Evolutionary conservation across 2,329 filamentous ascomycete species (phyloP).

Genomic region (Aureobasidium lini): DNA sequence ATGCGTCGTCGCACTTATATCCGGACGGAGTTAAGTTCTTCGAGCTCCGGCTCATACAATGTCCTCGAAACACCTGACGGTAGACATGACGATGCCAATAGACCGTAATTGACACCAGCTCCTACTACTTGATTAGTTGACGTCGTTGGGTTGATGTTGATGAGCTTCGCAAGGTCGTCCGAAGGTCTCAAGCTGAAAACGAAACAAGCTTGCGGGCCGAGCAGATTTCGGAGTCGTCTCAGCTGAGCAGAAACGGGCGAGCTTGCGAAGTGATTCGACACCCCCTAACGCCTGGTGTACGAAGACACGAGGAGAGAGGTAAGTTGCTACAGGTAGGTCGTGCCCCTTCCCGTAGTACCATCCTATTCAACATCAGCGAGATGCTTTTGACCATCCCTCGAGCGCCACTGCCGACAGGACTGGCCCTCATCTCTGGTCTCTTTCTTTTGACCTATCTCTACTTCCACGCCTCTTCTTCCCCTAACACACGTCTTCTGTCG

Average conservation of each 20-base stretch:
- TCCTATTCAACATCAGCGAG: not conserved
- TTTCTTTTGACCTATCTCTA: constrained; percentile 1
- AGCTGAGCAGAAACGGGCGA: not conserved
- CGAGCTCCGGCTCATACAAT: no score
- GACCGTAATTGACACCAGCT: no score
- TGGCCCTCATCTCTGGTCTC: not conserved
- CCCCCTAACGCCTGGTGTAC: not conserved
- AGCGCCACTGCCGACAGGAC: not conserved
- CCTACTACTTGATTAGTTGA: no score
- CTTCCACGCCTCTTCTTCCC: not conserved
- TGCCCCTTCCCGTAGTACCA: not conserved
- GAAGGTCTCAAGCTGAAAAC: not conserved
- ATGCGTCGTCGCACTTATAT: no score
- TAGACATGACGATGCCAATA: no score
- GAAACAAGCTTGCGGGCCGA: not conserved
- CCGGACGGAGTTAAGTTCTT: no score
- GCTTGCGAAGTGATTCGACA: not conserved
- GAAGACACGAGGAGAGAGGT: not conserved
- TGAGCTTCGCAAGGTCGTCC: no score
- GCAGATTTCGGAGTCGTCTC: not conserved
- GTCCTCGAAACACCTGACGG: no score
- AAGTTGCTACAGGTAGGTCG: not conserved
- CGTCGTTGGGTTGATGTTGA: no score
- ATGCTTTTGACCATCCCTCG: constrained; percentile 1
- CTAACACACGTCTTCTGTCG: not conserved